phyloP scores from a whole-genome alignment of 2,329 filamentous ascomycete genomes.

The Aspergillus quadrilineatus region DNA sequence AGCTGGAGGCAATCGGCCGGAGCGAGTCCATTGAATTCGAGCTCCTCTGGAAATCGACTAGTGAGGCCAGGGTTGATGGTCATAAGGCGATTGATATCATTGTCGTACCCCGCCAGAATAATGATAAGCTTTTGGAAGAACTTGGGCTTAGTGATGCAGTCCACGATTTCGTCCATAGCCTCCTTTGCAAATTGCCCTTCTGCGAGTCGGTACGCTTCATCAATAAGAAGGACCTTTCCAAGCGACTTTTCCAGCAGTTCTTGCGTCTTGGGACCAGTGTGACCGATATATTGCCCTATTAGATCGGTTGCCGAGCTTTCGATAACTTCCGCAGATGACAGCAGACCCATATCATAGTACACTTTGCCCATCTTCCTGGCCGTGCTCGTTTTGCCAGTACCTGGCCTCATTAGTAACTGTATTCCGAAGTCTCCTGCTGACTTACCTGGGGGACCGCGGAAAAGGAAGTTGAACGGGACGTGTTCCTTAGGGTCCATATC shows the following conservation, averaged over 20 bases:
- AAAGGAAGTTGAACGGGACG: constrained; percentile 68
- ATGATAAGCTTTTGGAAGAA: constrained; percentile 63
- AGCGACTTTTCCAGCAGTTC: constrained; percentile 61
- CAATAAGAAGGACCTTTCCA: constrained; percentile 68
- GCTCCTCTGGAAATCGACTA: constrained; percentile 62
- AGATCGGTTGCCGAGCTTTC: constrained; percentile 69
- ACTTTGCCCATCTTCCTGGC: constrained; percentile 73
- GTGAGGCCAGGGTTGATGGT: constrained; percentile 61
- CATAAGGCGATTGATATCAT: constrained; percentile 65
- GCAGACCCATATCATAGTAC: constrained; percentile 71
- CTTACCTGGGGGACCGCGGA: constrained; percentile 63
- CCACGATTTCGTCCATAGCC: constrained; percentile 54
- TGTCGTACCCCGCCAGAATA: constrained; percentile 68
- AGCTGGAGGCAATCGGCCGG: constrained; percentile 48
- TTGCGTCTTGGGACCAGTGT: constrained; percentile 67
- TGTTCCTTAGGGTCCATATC: constrained; percentile 57
- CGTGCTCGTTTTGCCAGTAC: constrained; percentile 71
- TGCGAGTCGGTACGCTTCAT: constrained; percentile 68
- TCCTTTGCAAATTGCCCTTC: constrained; percentile 59
- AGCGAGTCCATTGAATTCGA: constrained; percentile 55
- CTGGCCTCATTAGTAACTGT: constrained; percentile 28
- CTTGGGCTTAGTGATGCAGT: constrained; percentile 55
- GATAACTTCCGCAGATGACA: constrained; percentile 59
- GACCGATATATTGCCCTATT: constrained; percentile 66
- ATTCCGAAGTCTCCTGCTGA: background rate